Evolutionary conservation across 805 yeast species (phyloP).

Genomic region (Candida vartiovaarae): DNA sequence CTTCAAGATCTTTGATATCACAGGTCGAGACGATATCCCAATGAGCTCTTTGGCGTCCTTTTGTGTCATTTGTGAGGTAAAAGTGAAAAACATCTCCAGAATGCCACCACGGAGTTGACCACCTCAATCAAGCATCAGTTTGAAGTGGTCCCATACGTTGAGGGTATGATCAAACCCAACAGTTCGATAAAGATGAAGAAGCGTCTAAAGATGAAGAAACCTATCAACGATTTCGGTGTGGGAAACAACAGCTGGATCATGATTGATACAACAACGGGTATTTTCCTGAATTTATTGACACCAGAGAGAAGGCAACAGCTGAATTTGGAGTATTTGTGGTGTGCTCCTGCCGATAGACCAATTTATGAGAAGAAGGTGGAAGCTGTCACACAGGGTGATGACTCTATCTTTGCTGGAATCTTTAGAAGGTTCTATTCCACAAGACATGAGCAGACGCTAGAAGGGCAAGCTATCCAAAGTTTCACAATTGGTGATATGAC

Average conservation of each 20-base stretch:
- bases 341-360: conserved; percentile 27
- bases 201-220: conserved; percentile 42
- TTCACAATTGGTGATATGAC: conserved; percentile 10
- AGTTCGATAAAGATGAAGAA: conserved; percentile 44
- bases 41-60: conserved; percentile 36
- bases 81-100: conserved; percentile 66
- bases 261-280: conserved; percentile 56
- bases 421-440: conserved; percentile 34
- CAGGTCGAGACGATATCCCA: conserved; percentile 31
- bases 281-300: conserved; percentile 69
- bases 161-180: conserved; percentile 63
- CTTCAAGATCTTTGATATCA: conserved; percentile 56
- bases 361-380: conserved; percentile 7
- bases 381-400: conserved; percentile 16
- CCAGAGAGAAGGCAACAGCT: conserved; percentile 58
- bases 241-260: conserved; percentile 74
- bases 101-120: conserved; percentile 56
- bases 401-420: conserved; percentile 40
- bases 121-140: conserved; percentile 48
- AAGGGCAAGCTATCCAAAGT: conserved; percentile 8
- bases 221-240: conserved; percentile 49
- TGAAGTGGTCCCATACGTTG: conserved; percentile 44
- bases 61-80: conserved; percentile 65
- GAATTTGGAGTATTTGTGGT: conserved; percentile 67
- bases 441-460: conserved; percentile 3